Percentiles rank a stretch among this genome's conserved stretches.
Evolutionary conservation across 1,284 basidiomycete genomes (phyloP).

Genomic region (Pyrrhoderma lamaoense): DNA sequence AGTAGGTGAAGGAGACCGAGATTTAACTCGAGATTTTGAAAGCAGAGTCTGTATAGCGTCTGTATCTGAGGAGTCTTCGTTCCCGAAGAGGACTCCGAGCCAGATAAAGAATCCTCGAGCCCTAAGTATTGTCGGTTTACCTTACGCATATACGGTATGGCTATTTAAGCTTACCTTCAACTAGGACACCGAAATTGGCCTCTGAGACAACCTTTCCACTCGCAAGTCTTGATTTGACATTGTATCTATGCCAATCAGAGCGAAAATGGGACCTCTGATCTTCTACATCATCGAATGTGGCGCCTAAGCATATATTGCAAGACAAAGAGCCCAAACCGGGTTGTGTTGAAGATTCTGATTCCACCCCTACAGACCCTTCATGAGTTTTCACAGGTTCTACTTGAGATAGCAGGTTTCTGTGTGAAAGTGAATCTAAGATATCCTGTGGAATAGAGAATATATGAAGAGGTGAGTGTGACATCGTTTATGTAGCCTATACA

Average conservation of each 20-base stretch:
- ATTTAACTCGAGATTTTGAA: slow-evolving; percentile 46
- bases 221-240: slow-evolving; percentile 75
- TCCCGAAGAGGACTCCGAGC: slow-evolving; percentile 72
- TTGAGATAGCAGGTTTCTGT: slow-evolving; percentile 41
- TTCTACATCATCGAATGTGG: slow-evolving; percentile 63
- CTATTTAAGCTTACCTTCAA: slow-evolving; percentile 58
- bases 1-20: slow-evolving; percentile 42
- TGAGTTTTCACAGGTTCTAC: background rate
- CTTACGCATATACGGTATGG: background rate
- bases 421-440: slow-evolving; percentile 60
- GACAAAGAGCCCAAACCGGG: slow-evolving; percentile 40
- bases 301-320: slow-evolving; percentile 74
- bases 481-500: background rate
- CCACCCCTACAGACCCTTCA: too few species aligned
- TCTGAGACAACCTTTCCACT: slow-evolving; percentile 60
- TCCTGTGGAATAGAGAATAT: slow-evolving; percentile 62
- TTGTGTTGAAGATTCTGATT: slow-evolving; percentile 10
- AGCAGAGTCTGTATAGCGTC: slow-evolving; percentile 66
- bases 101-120: slow-evolving; percentile 84
- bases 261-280: slow-evolving; percentile 86
- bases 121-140: slow-evolving; percentile 36
- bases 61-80: slow-evolving; percentile 43
- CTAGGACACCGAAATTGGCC: slow-evolving; percentile 63
- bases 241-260: slow-evolving; percentile 98
- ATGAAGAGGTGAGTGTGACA: slow-evolving; percentile 30